A percentile compares a stretch with the other conserved stretches of the same genome.
phyloP scores from a whole-genome alignment of 176 grass and related monocot genomes.

The Carex scoparia region DNA sequence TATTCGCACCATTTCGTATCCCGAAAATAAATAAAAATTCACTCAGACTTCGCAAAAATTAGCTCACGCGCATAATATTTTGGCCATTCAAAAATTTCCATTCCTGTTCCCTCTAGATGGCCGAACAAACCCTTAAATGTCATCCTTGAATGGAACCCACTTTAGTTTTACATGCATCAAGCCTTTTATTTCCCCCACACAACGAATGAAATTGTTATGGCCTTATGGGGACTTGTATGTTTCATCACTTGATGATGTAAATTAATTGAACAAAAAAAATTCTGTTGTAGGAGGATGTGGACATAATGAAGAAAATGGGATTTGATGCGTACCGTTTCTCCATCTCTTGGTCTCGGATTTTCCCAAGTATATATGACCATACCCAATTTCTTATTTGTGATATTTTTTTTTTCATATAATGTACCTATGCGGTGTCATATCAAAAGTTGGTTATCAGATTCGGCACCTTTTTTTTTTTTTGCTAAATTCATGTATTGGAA shows the following conservation, averaged over 20 bases:
- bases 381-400: background rate
- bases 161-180: background rate
- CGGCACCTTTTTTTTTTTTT: too few species aligned
- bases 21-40: too few species aligned
- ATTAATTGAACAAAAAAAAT: background rate
- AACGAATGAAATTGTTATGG: background rate
- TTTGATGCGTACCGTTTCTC: constrained; percentile 70
- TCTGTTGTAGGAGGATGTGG: constrained; percentile 51
- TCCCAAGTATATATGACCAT: constrained; percentile 37
- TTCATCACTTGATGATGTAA: background rate
- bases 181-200: too few species aligned
- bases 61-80: too few species aligned
- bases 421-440: background rate
- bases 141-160: background rate
- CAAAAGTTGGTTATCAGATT: background rate
- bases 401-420: background rate
- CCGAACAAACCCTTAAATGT: background rate
- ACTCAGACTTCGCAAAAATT: too few species aligned
- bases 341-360: constrained; percentile 78
- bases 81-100: too few species aligned
- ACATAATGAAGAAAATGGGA: constrained; percentile 81
- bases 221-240: background rate
- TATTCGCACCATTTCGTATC: too few species aligned
- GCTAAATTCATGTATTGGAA: too few species aligned
- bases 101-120: too few species aligned